These are phyloP conservation scores for Colletotrichum costaricense DNA, from an alignment of 2,329 filamentous ascomycete genomes.

Conservation along the genomic window DNA sequence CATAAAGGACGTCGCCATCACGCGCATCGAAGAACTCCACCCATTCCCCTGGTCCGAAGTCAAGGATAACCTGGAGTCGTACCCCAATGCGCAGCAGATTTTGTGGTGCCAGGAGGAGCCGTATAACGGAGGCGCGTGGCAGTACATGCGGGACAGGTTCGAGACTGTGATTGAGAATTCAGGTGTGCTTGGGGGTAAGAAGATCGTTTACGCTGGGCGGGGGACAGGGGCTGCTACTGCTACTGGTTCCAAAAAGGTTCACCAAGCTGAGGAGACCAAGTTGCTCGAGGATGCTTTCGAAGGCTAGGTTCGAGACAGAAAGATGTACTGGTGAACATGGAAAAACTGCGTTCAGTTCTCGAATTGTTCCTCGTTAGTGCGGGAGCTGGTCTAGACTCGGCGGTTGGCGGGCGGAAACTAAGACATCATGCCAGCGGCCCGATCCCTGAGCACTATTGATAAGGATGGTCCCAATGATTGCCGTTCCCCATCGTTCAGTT, in stretches of 20 bases:
- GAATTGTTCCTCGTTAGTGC: too few species aligned
- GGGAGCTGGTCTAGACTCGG: neutral
- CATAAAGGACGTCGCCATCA: conserved; percentile 37
- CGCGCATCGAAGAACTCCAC: conserved; percentile 40
- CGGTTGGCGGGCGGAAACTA: neutral
- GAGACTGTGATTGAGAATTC: conserved; percentile 28
- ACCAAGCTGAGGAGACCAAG: conserved; percentile 6
- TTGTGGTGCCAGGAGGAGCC: conserved; percentile 43
- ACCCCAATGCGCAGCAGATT: conserved; percentile 36
- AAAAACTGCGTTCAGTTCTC: too few species aligned
- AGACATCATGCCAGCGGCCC: neutral
- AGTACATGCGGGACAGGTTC: conserved; percentile 39
- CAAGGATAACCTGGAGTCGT: conserved; percentile 38
- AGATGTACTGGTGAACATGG: too few species aligned
- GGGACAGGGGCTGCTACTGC: conserved; percentile 12
- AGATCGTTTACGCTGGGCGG: neutral
- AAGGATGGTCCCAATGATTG: neutral
- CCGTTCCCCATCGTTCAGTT: neutral
- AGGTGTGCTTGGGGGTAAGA: neutral
- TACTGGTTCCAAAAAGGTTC: conserved; percentile 10
- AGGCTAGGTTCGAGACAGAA: too few species aligned
- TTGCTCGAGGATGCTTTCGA: conserved; percentile 1
- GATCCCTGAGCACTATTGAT: neutral
- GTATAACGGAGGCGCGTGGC: conserved; percentile 42
- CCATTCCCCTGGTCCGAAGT: conserved; percentile 41